Evolutionary conservation across 2,329 filamentous ascomycete genomes (phyloP), one percentile per base, ranked within the genome.

Genomic region (Claviceps sp.): DNA sequence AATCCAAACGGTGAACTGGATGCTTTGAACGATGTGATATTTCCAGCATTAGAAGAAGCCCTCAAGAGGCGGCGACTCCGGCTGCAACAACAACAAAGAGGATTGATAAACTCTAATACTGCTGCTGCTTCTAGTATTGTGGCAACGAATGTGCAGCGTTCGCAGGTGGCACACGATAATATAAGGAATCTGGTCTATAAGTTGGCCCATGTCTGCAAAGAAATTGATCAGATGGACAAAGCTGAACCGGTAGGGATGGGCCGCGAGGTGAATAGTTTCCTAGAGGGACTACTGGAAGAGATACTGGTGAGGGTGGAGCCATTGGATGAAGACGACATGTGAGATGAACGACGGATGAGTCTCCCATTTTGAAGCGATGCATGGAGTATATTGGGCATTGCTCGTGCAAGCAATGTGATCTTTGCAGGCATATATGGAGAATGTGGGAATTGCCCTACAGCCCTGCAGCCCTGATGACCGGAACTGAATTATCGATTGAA

Each of bases 281-380:
- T 97, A 7, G 93, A 98, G 66, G 91, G 90, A 0, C 79, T 97
- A 56, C 71, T 98, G 37, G 93, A 98, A 66, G 93, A 98, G 72
- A 85, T 98, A 24, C 72, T 98, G 22, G 89, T 96, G 38, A 73
- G 93, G 52, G 88, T 97, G 14, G 91, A 97, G 70, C 87, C 90
- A 4, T 75, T 89, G 55, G 87, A 93, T 61, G 86, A 88, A 59
- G 79, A 81, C n/a, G 79, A 81, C 51, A 59, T 60, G 56, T 59
- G 53, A 58, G 52, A 50, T 52, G 53, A 34, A 43, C 3, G 41
- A 42, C 38, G 16, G 18, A 41, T 8, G 38, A n/a, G 38, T 41
- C 18, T 8, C 8, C 9, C 11, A 5, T 13, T 2, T 22, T 22
- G 40, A 42, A 20, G 40, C 20, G 18, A 42, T 42, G 20, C 7